Evolutionary conservation across 129 eudicot species (phyloP), one percentile per base, ranked within the genome.

Genomic region (Pulicaria dysenterica): DNA sequence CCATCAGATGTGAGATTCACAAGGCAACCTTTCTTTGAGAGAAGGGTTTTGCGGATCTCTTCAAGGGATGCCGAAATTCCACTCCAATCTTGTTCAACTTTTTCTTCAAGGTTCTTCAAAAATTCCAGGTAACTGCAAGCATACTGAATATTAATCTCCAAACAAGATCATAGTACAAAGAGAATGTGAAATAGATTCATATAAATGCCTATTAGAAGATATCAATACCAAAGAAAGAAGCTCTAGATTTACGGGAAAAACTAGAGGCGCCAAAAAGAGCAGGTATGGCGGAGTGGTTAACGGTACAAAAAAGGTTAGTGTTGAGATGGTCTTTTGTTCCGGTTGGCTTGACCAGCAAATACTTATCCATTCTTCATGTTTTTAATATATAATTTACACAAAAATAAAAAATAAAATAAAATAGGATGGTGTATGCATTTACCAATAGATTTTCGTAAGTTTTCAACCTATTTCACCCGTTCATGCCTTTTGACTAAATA

Each of bases 1-100:
- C 96, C 94, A 71, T 95, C 97, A 45, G 96, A 86, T 5, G 99
- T 95, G 50, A 95, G 87, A 79, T 95, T 95, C 55, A 95, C 73
- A 24, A 95, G 84, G 85, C 99, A 95, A 10, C 88, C 91, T 19
- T 88, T 76, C 74, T 76, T 86, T 19, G 97, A 84, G 57, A 95
- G 63, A 36, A 95, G 60, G 53, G 86, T 78, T 78, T 68, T 86
- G 62, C 99, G 99, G 77, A 95, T 95, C 85, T 91, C 97, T 86
- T 95, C 99, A 37, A 95, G 86, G 37, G 97, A 91, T 19, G 84
- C 58, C n/a, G 99, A 86, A 39, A 95, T 86, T 77, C 76, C 89
- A 58, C 54, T 56, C 99, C 99, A 95, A 56, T 95, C 85, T 34
- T 85, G 81, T 58, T 95, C 99, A 55, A 91, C 91, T 80, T 85